Evolutionary conservation across 2,329 filamentous ascomycete species (phyloP).

Genomic region (Septoria petroselini): DNA sequence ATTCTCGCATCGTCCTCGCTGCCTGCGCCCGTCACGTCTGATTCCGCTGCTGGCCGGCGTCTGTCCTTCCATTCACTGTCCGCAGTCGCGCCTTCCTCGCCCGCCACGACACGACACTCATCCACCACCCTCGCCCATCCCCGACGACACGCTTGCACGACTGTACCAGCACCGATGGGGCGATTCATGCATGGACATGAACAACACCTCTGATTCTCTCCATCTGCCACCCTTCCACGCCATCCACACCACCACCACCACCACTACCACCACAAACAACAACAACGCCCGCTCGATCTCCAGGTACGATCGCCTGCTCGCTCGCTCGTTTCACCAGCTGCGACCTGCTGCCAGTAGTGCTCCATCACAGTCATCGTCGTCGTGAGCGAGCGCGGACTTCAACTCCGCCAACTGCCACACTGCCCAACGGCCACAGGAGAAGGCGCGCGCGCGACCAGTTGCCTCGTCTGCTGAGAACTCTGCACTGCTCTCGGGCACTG

Average conservation of each 20-base stretch:
- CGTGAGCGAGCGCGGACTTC: conserved; percentile 14
- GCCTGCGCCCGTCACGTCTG: background rate
- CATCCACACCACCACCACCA: conserved; percentile 1
- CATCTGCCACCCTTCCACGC: too few species aligned
- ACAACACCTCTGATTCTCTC: background rate
- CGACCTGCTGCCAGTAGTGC: conserved; percentile 7
- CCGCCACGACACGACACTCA: conserved; percentile 1
- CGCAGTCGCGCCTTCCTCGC: background rate
- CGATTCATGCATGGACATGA: conserved; percentile 11
- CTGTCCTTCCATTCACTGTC: conserved; percentile 5
- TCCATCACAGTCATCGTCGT: conserved; percentile 2
- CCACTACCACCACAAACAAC: conserved; percentile 1
- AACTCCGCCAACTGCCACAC: conserved; percentile 4
- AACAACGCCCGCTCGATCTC: conserved; percentile 6
- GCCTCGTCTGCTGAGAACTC: background rate
- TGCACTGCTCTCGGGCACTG: background rate
- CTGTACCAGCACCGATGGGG: conserved; percentile 2
- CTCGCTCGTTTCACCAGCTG: conserved; percentile 2
- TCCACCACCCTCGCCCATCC: too few species aligned
- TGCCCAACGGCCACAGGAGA: too few species aligned
- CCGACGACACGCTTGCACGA: too few species aligned
- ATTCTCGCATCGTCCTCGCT: too few species aligned
- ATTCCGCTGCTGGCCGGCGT: conserved; percentile 11
- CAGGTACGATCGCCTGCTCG: conserved; percentile 10
- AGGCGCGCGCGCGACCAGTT: background rate